These are phyloP conservation scores for Scorias spongiosa DNA, from an alignment of 2,329 filamentous ascomycete species.

Conservation along the genomic window DNA sequence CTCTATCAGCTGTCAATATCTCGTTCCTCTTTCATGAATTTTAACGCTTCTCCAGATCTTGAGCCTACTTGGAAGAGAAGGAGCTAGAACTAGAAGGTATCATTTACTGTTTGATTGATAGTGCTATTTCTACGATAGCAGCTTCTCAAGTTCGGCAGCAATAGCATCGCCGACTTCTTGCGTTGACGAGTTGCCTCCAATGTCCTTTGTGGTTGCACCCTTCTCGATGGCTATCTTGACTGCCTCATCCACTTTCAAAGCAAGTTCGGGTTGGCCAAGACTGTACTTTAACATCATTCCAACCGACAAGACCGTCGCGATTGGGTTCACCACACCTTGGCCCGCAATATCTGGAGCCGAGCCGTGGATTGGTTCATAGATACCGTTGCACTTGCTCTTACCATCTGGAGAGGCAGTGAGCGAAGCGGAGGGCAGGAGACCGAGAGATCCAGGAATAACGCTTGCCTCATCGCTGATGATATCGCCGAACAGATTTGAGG, in stretches of 20 bases:
- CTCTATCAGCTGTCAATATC: no score
- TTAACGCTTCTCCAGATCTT: no score
- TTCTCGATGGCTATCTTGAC: slow-evolving; percentile 66
- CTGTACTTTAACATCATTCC: slow-evolving; percentile 97
- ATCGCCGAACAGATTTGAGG: slow-evolving; percentile 88
- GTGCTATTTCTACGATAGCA: not conserved
- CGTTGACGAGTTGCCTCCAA: slow-evolving; percentile 63
- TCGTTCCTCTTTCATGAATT: no score
- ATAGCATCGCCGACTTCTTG: slow-evolving; percentile 71
- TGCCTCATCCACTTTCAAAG: slow-evolving; percentile 64
- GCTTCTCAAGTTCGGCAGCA: slow-evolving; percentile 48
- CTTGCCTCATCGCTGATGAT: slow-evolving; percentile 93
- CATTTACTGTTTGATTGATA: no score
- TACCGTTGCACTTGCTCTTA: slow-evolving; percentile 73
- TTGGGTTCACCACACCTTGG: slow-evolving; percentile 78
- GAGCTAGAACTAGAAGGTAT: no score
- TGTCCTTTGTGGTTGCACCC: slow-evolving; percentile 67
- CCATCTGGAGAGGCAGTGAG: slow-evolving; percentile 76
- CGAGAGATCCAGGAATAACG: slow-evolving; percentile 82
- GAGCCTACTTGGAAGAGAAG: no score
- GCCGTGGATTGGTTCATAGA: slow-evolving; percentile 95
- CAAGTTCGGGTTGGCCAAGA: slow-evolving; percentile 61
- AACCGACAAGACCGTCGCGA: slow-evolving; percentile 80
- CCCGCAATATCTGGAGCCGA: slow-evolving; percentile 89
- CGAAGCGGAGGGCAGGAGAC: slow-evolving; percentile 75